Percentiles rank a stretch among this genome's conserved stretches.
Evolutionary conservation across 768 basidiomycete genomes (phyloP).

Genomic region (Hortiboletus flavorubellus): DNA sequence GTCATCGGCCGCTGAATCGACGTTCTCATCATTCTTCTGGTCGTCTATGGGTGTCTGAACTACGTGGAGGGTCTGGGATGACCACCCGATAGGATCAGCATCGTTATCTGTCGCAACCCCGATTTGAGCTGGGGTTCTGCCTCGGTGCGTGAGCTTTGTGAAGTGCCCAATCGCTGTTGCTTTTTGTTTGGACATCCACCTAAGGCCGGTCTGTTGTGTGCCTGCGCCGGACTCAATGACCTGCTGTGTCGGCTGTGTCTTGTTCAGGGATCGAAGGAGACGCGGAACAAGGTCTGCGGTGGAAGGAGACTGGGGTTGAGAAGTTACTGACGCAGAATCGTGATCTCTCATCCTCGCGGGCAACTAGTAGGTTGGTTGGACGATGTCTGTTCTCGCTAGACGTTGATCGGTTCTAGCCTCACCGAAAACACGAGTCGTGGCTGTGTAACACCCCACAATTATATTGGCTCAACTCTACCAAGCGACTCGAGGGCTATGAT

Average conservation of each 20-base stretch:
- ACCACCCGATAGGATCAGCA: slow-evolving; percentile 3
- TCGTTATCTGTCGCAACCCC: neutral
- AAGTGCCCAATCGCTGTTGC: slow-evolving; percentile 14
- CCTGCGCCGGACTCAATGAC: neutral
- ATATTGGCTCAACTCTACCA: neutral
- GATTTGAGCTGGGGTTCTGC: slow-evolving; percentile 1
- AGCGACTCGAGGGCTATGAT: neutral
- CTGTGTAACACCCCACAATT: slow-evolving; percentile 4
- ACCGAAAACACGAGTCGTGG: slow-evolving; percentile 10
- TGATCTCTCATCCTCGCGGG: slow-evolving; percentile 5
- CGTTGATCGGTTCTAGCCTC: neutral
- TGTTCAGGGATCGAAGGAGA: slow-evolving; percentile 21
- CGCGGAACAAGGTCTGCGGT: slow-evolving; percentile 4
- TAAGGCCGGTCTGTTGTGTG: slow-evolving; percentile 2
- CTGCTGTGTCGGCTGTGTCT: slow-evolving; percentile 17
- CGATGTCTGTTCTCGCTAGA: neutral
- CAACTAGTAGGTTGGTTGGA: neutral
- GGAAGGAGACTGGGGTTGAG: neutral
- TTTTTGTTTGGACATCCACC: slow-evolving; percentile 17
- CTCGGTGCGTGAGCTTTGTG: slow-evolving; percentile 15
- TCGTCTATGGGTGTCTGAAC: neutral
- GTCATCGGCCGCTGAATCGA: slow-evolving; percentile 7
- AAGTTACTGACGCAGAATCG: neutral
- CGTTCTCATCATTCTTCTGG: neutral
- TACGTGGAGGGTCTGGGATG: slow-evolving; percentile 1